Base-by-base conservation (phyloP, 2,329 filamentous ascomycete genomes). In the Knufia fluminis region DNA sequence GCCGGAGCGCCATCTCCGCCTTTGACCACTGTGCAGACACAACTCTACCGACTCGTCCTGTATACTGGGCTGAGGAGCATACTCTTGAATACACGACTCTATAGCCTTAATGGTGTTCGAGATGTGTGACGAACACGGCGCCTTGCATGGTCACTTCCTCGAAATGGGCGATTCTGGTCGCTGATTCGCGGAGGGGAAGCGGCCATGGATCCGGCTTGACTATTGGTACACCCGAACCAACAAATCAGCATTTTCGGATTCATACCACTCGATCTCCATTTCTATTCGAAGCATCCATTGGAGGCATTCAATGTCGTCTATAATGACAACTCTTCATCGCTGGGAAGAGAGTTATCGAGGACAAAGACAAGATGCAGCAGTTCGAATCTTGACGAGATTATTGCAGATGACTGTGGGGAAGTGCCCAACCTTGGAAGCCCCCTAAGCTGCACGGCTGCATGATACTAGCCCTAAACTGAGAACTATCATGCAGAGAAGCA, bases 181-280 rank as follows among this genome's bases (percentile, higher is more conserved):
- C 42, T 54, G 51, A 58, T 58, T 58, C 47, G 56, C 32, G 48
- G 45, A 38, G 52, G 49, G 38, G 14, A 31, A 45, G 47, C 50
- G 22, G 19, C 20, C 22, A 38, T 48, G 33, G 33, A 40, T 16
- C 45, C 33, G 22, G n/a, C 33, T 24, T 12, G n/a, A 36, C 24
- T 22, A 48, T 39, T 48, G 33, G 35, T 20, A 17, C 33, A n/a
- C 23, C 23, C 22, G 16, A 20, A n/a, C 10, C 22, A 33, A 32
- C 42, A 23, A 45, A 19, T 45, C 42, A 40, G 45, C 45, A 48
- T 39, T 39, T 48, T 40, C 45, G 22, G 40, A 24, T 24, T 12
- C 22, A 19, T 39, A 48, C 23, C 14, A 7, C 3, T 4, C n/a
- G 45, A 40, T 23, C 45, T 43, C 33, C 31, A 35, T 23, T 4